These are phyloP conservation scores for Arxiozyma bovina DNA, from an alignment of 1,139 yeast genomes.

Conservation along the genomic window DNA sequence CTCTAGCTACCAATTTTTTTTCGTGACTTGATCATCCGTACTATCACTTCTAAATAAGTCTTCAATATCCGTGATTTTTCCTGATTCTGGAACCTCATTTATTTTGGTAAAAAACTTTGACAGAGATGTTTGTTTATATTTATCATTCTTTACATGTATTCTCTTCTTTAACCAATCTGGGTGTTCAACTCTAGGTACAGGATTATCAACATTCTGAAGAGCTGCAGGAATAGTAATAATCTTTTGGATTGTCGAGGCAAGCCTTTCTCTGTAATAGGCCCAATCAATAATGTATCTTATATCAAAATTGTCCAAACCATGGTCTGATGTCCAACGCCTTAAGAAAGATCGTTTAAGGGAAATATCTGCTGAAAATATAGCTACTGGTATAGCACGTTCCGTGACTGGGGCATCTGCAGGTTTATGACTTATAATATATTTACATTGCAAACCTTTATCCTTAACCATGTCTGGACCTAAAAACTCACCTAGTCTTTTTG, in stretches of 20 bases:
- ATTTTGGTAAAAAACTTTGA: slow-evolving; percentile 46
- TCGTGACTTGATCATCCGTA: slow-evolving; percentile 12
- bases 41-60: slow-evolving; percentile 46
- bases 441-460: slow-evolving; percentile 93
- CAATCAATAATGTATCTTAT: slow-evolving; percentile 88
- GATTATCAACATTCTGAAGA: slow-evolving; percentile 77
- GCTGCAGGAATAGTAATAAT: slow-evolving; percentile 98
- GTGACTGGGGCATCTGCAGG: slow-evolving; percentile 88
- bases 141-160: slow-evolving; percentile 52
- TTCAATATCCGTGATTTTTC: slow-evolving; percentile 60
- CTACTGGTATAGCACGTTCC: slow-evolving; percentile 93
- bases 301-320: slow-evolving; percentile 70
- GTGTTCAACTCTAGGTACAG: slow-evolving; percentile 89
- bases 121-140: slow-evolving; percentile 62
- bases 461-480: slow-evolving; percentile 96
- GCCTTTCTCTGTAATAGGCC: slow-evolving; percentile 83
- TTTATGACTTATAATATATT: slow-evolving; percentile 78
- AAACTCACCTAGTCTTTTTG: slow-evolving; percentile 85
- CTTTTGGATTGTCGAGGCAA: slow-evolving; percentile 89
- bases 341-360: slow-evolving; percentile 53
- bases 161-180: slow-evolving; percentile 85
- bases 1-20: slow-evolving; percentile 40
- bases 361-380: slow-evolving; percentile 80
- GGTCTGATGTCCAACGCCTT: slow-evolving; percentile 81
- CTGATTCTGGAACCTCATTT: slow-evolving; percentile 21